These are phyloP conservation scores for Cetradonia linearis DNA, from an alignment of 495 filamentous ascomycete genomes.

Conservation along the genomic window DNA sequence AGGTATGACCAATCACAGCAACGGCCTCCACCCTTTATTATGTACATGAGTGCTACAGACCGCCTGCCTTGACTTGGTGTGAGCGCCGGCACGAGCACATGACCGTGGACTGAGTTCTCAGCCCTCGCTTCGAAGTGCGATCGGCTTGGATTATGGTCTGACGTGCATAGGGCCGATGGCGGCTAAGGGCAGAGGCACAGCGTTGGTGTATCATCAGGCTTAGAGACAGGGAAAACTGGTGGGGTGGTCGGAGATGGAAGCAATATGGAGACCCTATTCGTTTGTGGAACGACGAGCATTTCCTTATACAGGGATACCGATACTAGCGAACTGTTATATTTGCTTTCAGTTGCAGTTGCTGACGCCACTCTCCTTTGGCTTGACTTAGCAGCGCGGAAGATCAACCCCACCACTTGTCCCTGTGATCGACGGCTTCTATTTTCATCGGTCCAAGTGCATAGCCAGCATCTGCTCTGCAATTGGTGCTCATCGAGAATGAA, in stretches of 20 bases:
- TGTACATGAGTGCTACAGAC: background rate
- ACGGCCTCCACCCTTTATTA: background rate
- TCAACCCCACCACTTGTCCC: too few species aligned
- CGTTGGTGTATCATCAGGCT: background rate
- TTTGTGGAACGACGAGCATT: background rate
- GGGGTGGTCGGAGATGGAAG: conserved; percentile 7
- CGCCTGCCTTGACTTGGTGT: background rate
- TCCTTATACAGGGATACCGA: background rate
- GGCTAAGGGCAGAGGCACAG: conserved; percentile 1
- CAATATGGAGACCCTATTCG: background rate
- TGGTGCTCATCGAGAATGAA: conserved; percentile 12
- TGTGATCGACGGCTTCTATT: conserved; percentile 5
- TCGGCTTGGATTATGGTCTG: conserved; percentile 2
- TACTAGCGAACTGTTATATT: background rate
- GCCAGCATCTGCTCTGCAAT: conserved; percentile 7
- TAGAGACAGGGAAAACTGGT: background rate
- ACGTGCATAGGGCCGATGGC: conserved; percentile 7
- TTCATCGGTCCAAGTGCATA: background rate
- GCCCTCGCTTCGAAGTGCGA: background rate
- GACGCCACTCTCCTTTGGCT: conserved; percentile 3
- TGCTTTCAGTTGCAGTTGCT: background rate
- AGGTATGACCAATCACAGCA: background rate
- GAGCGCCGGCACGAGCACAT: background rate
- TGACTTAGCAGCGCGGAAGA: conserved; percentile 8
- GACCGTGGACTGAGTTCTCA: conserved; percentile 1